phyloP scores from a whole-genome alignment of 2,329 filamentous ascomycete genomes.

The Cladophialophora carrionii region DNA sequence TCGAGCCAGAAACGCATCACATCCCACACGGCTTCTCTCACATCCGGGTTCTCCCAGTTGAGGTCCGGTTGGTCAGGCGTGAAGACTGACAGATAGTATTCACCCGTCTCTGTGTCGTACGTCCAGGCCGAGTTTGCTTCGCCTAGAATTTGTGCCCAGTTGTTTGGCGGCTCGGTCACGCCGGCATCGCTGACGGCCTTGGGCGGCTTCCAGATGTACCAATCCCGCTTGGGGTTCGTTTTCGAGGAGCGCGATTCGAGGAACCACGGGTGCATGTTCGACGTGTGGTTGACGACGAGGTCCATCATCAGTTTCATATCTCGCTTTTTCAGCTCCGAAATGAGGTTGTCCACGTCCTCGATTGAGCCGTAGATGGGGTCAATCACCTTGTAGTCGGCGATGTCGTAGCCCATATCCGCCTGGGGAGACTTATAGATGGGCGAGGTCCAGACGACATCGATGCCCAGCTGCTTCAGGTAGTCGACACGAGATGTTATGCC shows the following conservation, averaged over 20 bases:
- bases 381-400: conserved; percentile 50
- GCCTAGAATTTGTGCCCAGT: conserved; percentile 60
- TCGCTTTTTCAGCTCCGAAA: conserved; percentile 49
- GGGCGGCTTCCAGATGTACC: conserved; percentile 65
- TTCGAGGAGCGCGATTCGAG: conserved; percentile 65
- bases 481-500: conserved; percentile 68
- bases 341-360: conserved; percentile 52
- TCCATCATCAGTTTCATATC: conserved; percentile 57
- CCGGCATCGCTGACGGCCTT: conserved; percentile 58
- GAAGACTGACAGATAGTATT: conserved; percentile 79
- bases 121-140: conserved; percentile 52
- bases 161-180: conserved; percentile 70
- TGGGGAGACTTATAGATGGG: conserved; percentile 58
- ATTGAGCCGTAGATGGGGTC: conserved; percentile 54
- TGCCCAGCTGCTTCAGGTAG: conserved; percentile 64
- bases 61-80: conserved; percentile 76
- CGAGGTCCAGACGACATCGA: conserved; percentile 63
- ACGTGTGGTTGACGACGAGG: conserved; percentile 53
- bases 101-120: conserved; percentile 70
- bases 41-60: conserved; percentile 77
- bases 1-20: conserved; percentile 80
- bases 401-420: conserved; percentile 57
- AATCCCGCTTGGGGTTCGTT: conserved; percentile 67
- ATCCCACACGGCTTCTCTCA: conserved; percentile 70
- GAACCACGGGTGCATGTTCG: conserved; percentile 63